These are phyloP conservation scores for Nitzschia sp. DNA, from an alignment of 108 stramenopile species.

Conservation along the genomic window DNA sequence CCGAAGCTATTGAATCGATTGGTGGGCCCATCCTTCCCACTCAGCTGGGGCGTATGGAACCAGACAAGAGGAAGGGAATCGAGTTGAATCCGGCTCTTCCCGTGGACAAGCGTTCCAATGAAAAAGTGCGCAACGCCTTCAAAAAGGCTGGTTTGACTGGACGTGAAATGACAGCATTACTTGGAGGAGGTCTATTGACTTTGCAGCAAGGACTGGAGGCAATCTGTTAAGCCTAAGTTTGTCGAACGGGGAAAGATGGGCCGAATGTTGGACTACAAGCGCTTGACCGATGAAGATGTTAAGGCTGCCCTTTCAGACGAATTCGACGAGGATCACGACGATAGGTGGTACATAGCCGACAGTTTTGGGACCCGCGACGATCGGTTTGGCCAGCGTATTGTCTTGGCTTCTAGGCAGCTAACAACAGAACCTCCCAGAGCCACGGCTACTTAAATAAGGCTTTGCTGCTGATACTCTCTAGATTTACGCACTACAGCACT, in stretches of 20 bases:
- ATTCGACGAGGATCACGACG: constrained; percentile 72
- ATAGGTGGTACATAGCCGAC: constrained; percentile 89
- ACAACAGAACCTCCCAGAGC: constrained; percentile 44
- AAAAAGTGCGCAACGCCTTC: constrained; percentile 59
- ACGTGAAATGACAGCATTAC: constrained; percentile 85
- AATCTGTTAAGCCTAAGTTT: constrained; percentile 73
- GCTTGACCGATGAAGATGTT: constrained; percentile 80
- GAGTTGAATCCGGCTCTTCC: constrained; percentile 41
- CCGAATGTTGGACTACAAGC: constrained; percentile 82
- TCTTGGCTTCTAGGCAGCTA: too few relatives aligned
- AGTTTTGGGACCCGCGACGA: constrained; percentile 81
- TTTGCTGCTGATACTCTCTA: too few relatives aligned
- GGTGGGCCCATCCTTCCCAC: constrained; percentile 78
- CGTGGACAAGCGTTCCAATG: constrained; percentile 47
- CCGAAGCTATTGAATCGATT: constrained; percentile 76
- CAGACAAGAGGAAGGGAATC: constrained; percentile 34
- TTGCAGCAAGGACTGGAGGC: constrained; percentile 79
- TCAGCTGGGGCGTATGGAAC: constrained; percentile 78
- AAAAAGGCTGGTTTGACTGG: constrained; percentile 73
- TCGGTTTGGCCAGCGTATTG: constrained; percentile 69
- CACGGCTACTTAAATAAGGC: too few relatives aligned
- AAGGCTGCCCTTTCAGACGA: constrained; percentile 54
- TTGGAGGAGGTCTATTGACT: constrained; percentile 70
- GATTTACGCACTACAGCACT: too few relatives aligned
- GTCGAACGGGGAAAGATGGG: constrained; percentile 86